Conservation (phyloP, 371 early-diverging fungal genomes). For the Mucor saturninus region DNA sequence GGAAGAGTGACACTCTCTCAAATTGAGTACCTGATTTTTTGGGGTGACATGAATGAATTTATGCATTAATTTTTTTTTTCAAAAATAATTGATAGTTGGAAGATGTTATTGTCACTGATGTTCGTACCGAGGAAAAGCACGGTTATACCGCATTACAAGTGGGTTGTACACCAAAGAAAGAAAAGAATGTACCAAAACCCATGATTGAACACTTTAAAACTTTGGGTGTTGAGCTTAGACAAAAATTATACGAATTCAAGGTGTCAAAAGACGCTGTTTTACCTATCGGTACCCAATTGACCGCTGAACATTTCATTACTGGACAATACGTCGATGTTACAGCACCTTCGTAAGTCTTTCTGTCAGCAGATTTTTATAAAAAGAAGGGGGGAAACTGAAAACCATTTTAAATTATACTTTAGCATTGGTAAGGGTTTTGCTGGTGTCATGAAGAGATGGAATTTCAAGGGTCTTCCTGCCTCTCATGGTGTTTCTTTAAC, state of each 20-base stretch:
- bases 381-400: not conserved
- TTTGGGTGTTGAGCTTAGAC: conserved; percentile 76
- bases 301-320: conserved; percentile 89
- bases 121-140: conserved; percentile 65
- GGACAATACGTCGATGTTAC: conserved; percentile 95
- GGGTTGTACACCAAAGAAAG: conserved; percentile 73
- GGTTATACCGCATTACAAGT: conserved; percentile 79
- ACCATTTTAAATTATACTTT: conserved; percentile 2
- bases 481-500: conserved; percentile 93
- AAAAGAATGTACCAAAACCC: conserved; percentile 69
- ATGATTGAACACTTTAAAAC: conserved; percentile 77
- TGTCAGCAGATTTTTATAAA: not conserved
- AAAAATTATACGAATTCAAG: conserved; percentile 79
- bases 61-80: not conserved
- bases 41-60: not conserved
- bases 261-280: conserved; percentile 87
- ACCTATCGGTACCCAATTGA: conserved; percentile 80
- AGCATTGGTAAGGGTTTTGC: conserved; percentile 96
- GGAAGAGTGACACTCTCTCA: too few relatives aligned
- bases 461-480: conserved; percentile 91
- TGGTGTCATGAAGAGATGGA: conserved; percentile 97
- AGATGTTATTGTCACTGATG: conserved; percentile 73
- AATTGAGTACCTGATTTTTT: too few relatives aligned
- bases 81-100: conserved; percentile 58
- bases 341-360: conserved; percentile 71